A percentile compares a stretch with the other conserved stretches of the same genome.
Conservation (phyloP, 2,329 filamentous ascomycete species). For the Hyphodiscus sp. region DNA sequence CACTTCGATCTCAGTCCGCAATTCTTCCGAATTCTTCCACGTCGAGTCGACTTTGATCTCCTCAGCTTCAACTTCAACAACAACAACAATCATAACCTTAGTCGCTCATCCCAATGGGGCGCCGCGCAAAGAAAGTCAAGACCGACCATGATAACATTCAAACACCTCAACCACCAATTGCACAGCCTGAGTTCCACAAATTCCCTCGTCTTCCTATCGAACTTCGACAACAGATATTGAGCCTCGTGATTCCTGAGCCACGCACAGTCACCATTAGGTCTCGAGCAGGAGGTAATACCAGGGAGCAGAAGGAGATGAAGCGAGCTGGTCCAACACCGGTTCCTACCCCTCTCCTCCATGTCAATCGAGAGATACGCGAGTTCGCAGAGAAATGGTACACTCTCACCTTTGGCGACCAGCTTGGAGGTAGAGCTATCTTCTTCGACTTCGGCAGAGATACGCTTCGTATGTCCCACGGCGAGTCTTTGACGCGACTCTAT, state of each 20-base stretch:
- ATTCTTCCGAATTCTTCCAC: too few relatives aligned
- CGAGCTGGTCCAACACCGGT: background rate
- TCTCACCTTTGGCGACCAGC: background rate
- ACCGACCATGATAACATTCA: background rate
- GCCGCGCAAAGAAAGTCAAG: background rate
- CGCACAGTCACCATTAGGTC: background rate
- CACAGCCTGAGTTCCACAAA: background rate
- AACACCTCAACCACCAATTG: background rate
- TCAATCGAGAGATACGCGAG: background rate
- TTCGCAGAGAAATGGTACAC: background rate
- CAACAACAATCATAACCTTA: too few relatives aligned
- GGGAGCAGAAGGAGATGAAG: background rate
- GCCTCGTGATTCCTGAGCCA: background rate
- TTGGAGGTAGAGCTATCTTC: background rate
- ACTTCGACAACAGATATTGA: background rate
- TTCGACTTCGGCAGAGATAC: background rate
- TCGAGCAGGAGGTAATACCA: background rate
- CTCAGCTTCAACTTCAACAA: too few relatives aligned
- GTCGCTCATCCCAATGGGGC: too few relatives aligned
- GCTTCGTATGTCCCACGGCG: background rate
- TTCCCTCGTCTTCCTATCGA: background rate
- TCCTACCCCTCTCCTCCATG: background rate
- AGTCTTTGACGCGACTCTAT: background rate
- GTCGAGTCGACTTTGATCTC: too few relatives aligned
- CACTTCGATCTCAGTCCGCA: too few relatives aligned